Evolutionary conservation across 2,329 filamentous ascomycete genomes (phyloP).

Genomic region (Arthrobotrys sphaeroides): DNA sequence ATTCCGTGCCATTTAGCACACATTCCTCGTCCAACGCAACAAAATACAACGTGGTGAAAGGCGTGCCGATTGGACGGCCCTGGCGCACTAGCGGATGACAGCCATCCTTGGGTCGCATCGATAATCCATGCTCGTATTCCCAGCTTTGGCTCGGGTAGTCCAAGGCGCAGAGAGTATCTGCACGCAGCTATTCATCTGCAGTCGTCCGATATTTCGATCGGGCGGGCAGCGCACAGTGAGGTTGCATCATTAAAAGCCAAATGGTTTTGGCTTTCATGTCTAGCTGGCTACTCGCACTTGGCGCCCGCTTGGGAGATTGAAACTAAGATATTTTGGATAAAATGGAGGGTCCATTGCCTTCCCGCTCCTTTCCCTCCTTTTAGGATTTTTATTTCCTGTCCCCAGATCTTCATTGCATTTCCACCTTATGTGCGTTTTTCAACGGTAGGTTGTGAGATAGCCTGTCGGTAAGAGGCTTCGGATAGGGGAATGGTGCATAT

Average conservation of each 20-base stretch:
- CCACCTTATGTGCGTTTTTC: background rate
- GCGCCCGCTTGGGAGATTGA: background rate
- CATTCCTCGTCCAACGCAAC: background rate
- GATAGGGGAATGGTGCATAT: background rate
- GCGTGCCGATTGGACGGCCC: background rate
- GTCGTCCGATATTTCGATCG: background rate
- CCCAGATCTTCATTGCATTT: conserved; percentile 3
- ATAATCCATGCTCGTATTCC: background rate
- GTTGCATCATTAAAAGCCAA: conserved; percentile 3
- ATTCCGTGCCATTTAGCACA: background rate
- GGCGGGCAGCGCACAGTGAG: background rate
- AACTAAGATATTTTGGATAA: background rate
- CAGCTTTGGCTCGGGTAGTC: background rate
- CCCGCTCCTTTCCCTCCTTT: background rate
- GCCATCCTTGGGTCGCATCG: background rate
- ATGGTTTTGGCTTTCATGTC: background rate
- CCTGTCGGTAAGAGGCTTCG: conserved; percentile 16
- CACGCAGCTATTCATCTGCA: background rate
- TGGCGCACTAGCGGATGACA: background rate
- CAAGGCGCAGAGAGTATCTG: background rate
- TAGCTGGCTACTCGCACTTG: conserved; percentile 1
- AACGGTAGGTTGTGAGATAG: background rate
- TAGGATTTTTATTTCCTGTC: conserved; percentile 12
- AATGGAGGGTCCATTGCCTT: background rate
- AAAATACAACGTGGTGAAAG: conserved; percentile 9